Evolutionary conservation across 2,329 filamentous ascomycete genomes (phyloP).

Genomic region (Hypoxylon sp.): DNA sequence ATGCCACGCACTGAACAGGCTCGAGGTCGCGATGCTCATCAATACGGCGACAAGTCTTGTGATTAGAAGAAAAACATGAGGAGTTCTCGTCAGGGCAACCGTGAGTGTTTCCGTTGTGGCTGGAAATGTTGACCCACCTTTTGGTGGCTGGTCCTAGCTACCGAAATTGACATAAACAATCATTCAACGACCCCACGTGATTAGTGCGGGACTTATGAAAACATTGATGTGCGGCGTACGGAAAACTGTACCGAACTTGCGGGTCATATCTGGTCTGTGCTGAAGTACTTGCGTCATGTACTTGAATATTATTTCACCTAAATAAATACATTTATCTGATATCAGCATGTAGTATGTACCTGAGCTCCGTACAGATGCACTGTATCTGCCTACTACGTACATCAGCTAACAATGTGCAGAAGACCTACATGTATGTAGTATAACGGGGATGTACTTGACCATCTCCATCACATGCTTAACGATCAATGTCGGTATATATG

Average conservation of each 20-base stretch:
- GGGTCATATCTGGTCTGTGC: background rate
- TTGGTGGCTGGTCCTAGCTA: constrained; percentile 26
- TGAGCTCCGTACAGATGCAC: background rate
- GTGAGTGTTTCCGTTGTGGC: constrained; percentile 31
- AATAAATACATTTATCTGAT: background rate
- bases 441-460: background rate
- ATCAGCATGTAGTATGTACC: background rate
- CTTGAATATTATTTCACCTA: too few species aligned
- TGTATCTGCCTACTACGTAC: background rate
- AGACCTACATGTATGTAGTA: too few species aligned
- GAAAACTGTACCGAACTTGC: background rate
- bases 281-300: too few species aligned
- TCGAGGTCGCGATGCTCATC: constrained; percentile 40
- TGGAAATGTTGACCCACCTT: constrained; percentile 12
- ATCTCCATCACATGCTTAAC: background rate
- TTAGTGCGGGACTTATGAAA: background rate
- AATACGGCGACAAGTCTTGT: constrained; percentile 31
- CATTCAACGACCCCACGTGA: background rate
- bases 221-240: too few species aligned
- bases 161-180: background rate
- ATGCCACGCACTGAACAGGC: constrained; percentile 36
- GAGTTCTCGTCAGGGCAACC: constrained; percentile 53
- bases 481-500: background rate
- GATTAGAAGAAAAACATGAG: constrained; percentile 53
- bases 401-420: background rate